Percentiles rank a stretch among this genome's conserved stretches.
These are phyloP conservation scores for Beauveria australis DNA, from an alignment of 2,329 filamentous ascomycete genomes.

Conservation along the genomic window DNA sequence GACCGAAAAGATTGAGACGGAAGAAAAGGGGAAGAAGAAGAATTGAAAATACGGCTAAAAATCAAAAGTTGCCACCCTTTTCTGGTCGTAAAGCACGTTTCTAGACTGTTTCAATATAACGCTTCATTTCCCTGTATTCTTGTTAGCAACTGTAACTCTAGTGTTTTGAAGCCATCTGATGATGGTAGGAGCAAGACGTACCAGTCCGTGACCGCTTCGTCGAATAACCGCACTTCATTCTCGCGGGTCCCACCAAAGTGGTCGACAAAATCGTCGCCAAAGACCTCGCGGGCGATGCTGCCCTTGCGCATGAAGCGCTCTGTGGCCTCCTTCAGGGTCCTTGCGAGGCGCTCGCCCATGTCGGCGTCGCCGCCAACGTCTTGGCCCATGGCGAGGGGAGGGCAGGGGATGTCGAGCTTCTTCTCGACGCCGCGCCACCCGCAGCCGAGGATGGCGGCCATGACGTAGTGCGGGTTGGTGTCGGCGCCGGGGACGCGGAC, in stretches of 20 bases:
- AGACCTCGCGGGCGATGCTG: conserved; percentile 86
- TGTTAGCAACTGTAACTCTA: conserved; percentile 14
- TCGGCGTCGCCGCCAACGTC: conserved; percentile 68
- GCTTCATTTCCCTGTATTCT: conserved; percentile 57
- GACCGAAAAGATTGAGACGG: not conserved
- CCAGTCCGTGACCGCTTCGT: conserved; percentile 97
- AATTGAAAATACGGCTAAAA: not conserved
- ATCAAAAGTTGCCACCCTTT: not conserved
- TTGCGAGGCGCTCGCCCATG: conserved; percentile 69
- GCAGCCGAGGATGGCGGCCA: conserved; percentile 77
- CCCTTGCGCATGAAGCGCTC: conserved; percentile 65
- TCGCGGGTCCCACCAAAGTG: conserved; percentile 89
- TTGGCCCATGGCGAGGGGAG: conserved; percentile 78
- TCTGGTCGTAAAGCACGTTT: not conserved
- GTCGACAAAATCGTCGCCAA: conserved; percentile 92
- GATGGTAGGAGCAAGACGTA: conserved; percentile 37
- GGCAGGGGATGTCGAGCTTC: conserved; percentile 73
- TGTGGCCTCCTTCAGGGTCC: conserved; percentile 77
- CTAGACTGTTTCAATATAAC: conserved; percentile 71
- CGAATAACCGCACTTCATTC: conserved; percentile 85
- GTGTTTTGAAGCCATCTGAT: not conserved
- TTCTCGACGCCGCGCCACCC: conserved; percentile 90
- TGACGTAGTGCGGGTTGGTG: conserved; percentile 78
- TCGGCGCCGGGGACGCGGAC: conserved; percentile 92
- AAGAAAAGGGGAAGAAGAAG: not conserved